Evolutionary conservation across 1,139 yeast species (phyloP).

Genomic region (Pichia sp.): DNA sequence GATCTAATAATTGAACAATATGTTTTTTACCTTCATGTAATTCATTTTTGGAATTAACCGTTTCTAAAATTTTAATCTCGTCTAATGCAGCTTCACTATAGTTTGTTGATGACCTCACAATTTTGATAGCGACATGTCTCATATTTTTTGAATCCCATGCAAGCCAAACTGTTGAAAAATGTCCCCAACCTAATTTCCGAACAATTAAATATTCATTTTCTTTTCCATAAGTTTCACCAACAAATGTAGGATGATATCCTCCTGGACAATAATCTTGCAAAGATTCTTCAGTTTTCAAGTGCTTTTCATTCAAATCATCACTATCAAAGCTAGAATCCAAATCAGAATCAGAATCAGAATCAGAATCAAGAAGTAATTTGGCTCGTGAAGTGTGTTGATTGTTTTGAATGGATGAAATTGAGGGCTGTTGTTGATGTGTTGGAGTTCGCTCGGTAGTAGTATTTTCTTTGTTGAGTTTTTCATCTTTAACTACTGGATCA

Average conservation of each 20-base stretch:
- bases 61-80: slow-evolving; percentile 57
- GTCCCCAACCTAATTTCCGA: slow-evolving; percentile 78
- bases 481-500: neutral
- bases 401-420: neutral
- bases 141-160: slow-evolving; percentile 47
- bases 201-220: slow-evolving; percentile 52
- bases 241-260: slow-evolving; percentile 73
- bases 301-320: slow-evolving; percentile 14
- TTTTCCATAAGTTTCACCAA: slow-evolving; percentile 62
- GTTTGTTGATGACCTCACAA: slow-evolving; percentile 66
- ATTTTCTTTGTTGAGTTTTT: neutral
- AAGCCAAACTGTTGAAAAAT: slow-evolving; percentile 75
- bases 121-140: slow-evolving; percentile 68
- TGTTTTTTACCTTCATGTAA: slow-evolving; percentile 57
- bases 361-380: slow-evolving; percentile 7
- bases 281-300: slow-evolving; percentile 47
- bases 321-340: slow-evolving; percentile 16
- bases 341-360: slow-evolving; percentile 13
- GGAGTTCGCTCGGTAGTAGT: neutral
- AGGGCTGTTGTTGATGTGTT: neutral
- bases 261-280: slow-evolving; percentile 63
- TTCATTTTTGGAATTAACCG: slow-evolving; percentile 35
- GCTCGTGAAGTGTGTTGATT: neutral
- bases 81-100: slow-evolving; percentile 74
- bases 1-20: slow-evolving; percentile 59